phyloP scores from a whole-genome alignment of 768 basidiomycete genomes.

The Tubosaeta brunneosetosa region DNA sequence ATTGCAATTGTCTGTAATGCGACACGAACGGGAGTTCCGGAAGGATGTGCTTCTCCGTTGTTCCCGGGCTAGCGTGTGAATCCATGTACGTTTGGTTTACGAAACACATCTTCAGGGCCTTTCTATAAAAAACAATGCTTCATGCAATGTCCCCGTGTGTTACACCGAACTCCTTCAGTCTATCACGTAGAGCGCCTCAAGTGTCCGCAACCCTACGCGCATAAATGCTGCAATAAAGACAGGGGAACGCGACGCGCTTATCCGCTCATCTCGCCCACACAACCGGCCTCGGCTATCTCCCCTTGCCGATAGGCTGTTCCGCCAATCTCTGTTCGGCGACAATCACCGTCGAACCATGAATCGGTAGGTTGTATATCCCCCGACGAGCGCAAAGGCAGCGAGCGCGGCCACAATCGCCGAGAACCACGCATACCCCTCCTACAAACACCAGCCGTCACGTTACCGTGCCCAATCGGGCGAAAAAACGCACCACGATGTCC shows the following conservation, averaged over 20 bases:
- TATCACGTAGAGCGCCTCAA: not conserved
- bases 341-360: slow-evolving; percentile 54
- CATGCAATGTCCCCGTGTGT: not conserved
- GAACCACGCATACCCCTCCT: slow-evolving; percentile 75
- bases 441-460: not conserved
- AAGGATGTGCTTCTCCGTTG: not conserved
- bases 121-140: not conserved
- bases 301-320: too few relatives aligned
- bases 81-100: not conserved
- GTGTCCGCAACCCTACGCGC: not conserved
- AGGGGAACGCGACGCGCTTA: not conserved
- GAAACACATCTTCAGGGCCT: too few relatives aligned
- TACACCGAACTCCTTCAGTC: not conserved
- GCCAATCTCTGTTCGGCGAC: too few relatives aligned
- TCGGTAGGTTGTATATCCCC: slow-evolving; percentile 74
- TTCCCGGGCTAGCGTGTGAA: not conserved
- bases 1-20: not conserved
- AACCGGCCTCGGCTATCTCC: not conserved
- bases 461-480: too few relatives aligned
- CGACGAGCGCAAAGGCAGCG: slow-evolving; percentile 74
- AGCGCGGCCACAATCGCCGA: slow-evolving; percentile 77
- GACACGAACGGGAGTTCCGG: not conserved
- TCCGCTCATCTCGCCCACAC: too few relatives aligned
- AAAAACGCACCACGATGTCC: slow-evolving; percentile 39
- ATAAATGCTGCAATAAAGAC: not conserved